phyloP scores from a whole-genome alignment of 2,329 filamentous ascomycete species.

The Hypoxylon sp. region DNA sequence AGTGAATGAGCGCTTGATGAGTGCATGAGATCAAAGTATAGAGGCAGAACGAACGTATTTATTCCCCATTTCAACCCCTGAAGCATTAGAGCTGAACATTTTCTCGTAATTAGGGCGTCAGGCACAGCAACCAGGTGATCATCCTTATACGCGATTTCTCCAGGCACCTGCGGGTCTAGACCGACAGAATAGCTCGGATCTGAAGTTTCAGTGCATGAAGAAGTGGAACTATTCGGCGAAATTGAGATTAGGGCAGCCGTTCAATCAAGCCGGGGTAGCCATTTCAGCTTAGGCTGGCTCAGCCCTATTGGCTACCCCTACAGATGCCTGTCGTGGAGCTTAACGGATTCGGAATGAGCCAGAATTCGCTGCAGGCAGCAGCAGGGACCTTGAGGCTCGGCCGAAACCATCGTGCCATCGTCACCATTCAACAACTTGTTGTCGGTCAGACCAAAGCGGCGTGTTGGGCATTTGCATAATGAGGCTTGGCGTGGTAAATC shows the following conservation, averaged over 20 bases:
- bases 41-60: slow-evolving; percentile 19
- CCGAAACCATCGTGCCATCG: background rate
- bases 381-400: slow-evolving; percentile 23
- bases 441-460: background rate
- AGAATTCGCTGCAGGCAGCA: slow-evolving; percentile 27
- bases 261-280: background rate
- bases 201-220: slow-evolving; percentile 17
- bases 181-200: slow-evolving; percentile 16
- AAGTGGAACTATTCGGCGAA: slow-evolving; percentile 34
- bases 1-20: slow-evolving; percentile 14
- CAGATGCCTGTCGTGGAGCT: slow-evolving; percentile 26
- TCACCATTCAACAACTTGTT: background rate
- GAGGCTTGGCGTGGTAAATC: background rate
- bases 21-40: background rate
- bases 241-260: slow-evolving; percentile 21
- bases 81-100: background rate
- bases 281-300: slow-evolving; percentile 14
- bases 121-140: slow-evolving; percentile 10
- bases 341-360: slow-evolving; percentile 19
- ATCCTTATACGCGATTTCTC: background rate
- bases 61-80: slow-evolving; percentile 21
- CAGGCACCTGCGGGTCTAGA: slow-evolving; percentile 32
- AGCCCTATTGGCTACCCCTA: slow-evolving; percentile 24
- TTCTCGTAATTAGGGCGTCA: slow-evolving; percentile 1
- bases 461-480: background rate